Percentiles rank a stretch among this genome's conserved stretches.
Evolutionary conservation across 495 filamentous ascomycete genomes (phyloP).

Genomic region (Lichina pygmaea): DNA sequence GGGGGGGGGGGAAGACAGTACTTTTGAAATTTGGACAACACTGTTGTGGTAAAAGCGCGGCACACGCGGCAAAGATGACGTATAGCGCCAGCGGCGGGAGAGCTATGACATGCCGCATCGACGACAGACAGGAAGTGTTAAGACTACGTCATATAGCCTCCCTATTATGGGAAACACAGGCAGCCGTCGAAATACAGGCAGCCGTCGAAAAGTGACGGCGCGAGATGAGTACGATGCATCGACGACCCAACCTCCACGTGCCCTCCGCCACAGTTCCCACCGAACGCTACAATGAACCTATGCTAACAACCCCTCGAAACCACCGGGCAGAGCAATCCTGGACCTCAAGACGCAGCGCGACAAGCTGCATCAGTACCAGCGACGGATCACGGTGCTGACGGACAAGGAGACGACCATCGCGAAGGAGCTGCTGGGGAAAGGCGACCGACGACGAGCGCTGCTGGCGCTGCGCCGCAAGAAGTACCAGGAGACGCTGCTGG

Average conservation of each 20-base stretch:
- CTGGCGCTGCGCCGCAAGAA: slow-evolving; percentile 86
- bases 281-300: neutral
- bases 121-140: no score
- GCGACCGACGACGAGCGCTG: slow-evolving; percentile 56
- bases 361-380: slow-evolving; percentile 82
- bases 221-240: slow-evolving; percentile 31
- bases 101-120: no score
- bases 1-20: no score
- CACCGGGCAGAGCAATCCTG: slow-evolving; percentile 47
- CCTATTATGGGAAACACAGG: slow-evolving; percentile 35
- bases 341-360: slow-evolving; percentile 95
- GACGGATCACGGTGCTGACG: slow-evolving; percentile 61
- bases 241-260: neutral
- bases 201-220: slow-evolving; percentile 40
- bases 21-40: no score
- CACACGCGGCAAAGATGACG: no score
- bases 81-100: no score
- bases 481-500: slow-evolving; percentile 77
- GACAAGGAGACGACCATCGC: slow-evolving; percentile 61
- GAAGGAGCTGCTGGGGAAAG: slow-evolving; percentile 42
- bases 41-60: no score
- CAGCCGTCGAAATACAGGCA: slow-evolving; percentile 34
- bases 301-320: neutral
- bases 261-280: neutral
- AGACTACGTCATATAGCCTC: neutral